Evolutionary conservation across 768 basidiomycete species (phyloP), one percentile per base, ranked within the genome.

Genomic region (Lactarius vividus): DNA sequence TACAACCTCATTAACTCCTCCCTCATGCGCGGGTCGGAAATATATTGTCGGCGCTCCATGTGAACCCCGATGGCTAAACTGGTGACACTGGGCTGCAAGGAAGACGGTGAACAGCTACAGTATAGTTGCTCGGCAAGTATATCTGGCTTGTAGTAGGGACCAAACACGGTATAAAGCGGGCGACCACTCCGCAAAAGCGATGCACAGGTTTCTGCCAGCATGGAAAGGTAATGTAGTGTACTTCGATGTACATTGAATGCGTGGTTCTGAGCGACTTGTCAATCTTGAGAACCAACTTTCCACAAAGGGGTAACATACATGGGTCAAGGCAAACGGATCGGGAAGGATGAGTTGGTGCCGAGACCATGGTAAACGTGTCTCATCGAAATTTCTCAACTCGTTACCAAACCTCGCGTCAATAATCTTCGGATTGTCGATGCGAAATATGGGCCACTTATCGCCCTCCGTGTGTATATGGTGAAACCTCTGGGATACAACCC

Each of bases 261-360:
- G 57, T 70, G 69, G n/a, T 70, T 70, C 69, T 70, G 60, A 29
- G 20, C n/a, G 20, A 20, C 20, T 5, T 2, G 26, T 57, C 31
- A 62, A 40, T 26, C 13, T 16, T n/a, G 13, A 31, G 28, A 39
- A 31, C 5, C 4, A 37, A 42, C 39, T 6, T 49, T 10, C 23
- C 23, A 28, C 23, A 29, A 35, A 28, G 15, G 6, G 29, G 23
- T 23, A 42, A 37, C 66, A 31, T 26, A 70, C 69, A 28, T 70
- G 56, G 26, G 66, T 70, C 11, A 57, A 39, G 40, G 61, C 69
- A 46, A 64, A 70, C 18, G 66, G 69, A 57, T 70, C 69, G 37
- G 67, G 66, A 3, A 68, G 59, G 60, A 70, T 64, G 23, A 70
- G 69, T 39, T 70, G 69, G 35, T 70, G 69, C 46, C 33, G 59